Base-by-base conservation (phyloP, 2,329 filamentous ascomycete genomes). In the Nothophaeocryptopus gaeumannii region DNA sequence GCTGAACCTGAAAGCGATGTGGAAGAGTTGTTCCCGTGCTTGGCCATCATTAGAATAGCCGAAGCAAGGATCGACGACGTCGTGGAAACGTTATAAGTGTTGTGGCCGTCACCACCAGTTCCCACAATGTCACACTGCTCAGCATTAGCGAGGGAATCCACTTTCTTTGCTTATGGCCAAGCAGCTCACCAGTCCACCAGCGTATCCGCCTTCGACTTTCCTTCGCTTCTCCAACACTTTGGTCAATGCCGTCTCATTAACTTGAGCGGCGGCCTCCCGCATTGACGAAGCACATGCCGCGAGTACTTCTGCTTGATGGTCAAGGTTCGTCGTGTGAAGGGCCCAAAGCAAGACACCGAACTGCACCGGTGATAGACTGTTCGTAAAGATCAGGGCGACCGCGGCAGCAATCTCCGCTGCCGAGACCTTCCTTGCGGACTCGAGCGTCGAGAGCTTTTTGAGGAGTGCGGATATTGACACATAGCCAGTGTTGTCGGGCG, bases 1-100 rank as follows among this genome's bases (percentile, higher is more conserved):
- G 93, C 93, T 37, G 91, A 96, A 45, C 93, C 93, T 2, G 92
- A 97, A 66, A 93, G 91, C 47, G 91, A 96, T 2, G 93, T 97
- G 47, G 90, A 93, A 36, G 93, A 91, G 59, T 87, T 85, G 76
- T 99, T 99, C 58, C 93, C 93, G 73, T 99, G 93, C 74, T 99
- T 99, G 58, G 88, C 89, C 50, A 96, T 79, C 63, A 95, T 79
- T 32, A 99, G 80, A 26, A 95, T 76, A 4, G 90, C 84, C 5
- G 90, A 95, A 39, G 89, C 89, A 41, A 99, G 77, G 65, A 99
- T 96, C 13, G 90, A 96, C 2, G 93, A 83, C 5, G 93, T 96
- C 4, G 93, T 99, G 61, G 87, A 93, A 68, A 99, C 92, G 71
- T 99, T 99, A 82, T 96, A 99, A 31, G 93, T 99, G 70, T 95